phyloP scores from a whole-genome alignment of 176 grass and related monocot species.

The Avena insularis region DNA sequence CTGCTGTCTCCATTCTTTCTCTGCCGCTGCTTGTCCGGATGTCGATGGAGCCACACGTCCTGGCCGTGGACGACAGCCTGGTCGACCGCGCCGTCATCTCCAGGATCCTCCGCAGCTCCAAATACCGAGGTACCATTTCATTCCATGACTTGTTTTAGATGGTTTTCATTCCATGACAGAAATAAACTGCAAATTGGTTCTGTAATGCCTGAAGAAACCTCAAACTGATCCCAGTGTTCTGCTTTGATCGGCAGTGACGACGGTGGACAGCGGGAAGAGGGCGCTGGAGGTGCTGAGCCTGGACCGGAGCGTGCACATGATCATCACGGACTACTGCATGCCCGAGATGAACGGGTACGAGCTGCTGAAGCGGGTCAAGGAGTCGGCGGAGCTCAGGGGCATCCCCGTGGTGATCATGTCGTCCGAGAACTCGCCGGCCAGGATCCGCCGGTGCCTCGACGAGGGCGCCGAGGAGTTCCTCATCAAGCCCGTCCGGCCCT shows the following conservation, averaged over 20 bases:
- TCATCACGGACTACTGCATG: slow-evolving; percentile 65
- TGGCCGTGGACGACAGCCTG: slow-evolving; percentile 74
- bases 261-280: slow-evolving; percentile 60
- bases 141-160: not conserved
- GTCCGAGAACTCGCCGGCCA: slow-evolving; percentile 56
- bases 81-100: slow-evolving; percentile 64
- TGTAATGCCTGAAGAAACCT: not conserved
- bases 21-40: not conserved
- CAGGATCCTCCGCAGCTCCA: slow-evolving; percentile 61
- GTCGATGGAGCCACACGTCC: slow-evolving; percentile 57
- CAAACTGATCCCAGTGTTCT: not conserved
- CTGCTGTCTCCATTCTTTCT: not conserved
- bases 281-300: slow-evolving; percentile 60
- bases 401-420: slow-evolving; percentile 74
- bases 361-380: slow-evolving; percentile 64
- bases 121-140: slow-evolving; percentile 52
- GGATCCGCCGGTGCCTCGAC: slow-evolving; percentile 55
- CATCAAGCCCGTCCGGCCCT: slow-evolving; percentile 49
- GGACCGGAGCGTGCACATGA: slow-evolving; percentile 46
- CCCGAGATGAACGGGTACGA: slow-evolving; percentile 64
- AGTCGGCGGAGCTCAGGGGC: slow-evolving; percentile 46
- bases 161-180: too few relatives aligned
- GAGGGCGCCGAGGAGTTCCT: slow-evolving; percentile 53
- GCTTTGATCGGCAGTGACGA: slow-evolving; percentile 32
- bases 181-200: too few relatives aligned